Percentiles rank a stretch among this genome's conserved stretches.
Evolutionary conservation across 2,329 filamentous ascomycete species (phyloP).

Genomic region (Proliferodiscus dingleyae): DNA sequence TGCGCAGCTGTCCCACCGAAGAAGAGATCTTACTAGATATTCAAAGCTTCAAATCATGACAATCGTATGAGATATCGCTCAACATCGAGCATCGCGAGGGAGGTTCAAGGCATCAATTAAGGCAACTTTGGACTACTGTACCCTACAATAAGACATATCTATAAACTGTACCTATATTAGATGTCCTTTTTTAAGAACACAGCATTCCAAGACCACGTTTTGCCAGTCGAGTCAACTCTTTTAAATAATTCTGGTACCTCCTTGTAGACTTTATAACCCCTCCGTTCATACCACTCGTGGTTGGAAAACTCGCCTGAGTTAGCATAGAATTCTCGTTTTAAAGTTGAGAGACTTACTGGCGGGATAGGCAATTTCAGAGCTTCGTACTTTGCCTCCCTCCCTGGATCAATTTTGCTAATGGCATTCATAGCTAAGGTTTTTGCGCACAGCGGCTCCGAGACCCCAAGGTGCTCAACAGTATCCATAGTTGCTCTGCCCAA

Average conservation of each 20-base stretch:
- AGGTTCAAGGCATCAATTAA: no score
- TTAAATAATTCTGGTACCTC: slow-evolving; percentile 11
- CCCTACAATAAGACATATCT: no score
- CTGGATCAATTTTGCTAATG: slow-evolving; percentile 12
- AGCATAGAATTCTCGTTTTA: background rate
- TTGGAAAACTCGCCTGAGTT: slow-evolving; percentile 17
- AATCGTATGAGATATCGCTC: no score
- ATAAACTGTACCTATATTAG: background rate
- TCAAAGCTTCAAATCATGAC: no score
- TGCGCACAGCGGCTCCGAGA: slow-evolving; percentile 19
- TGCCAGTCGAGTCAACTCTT: slow-evolving; percentile 15
- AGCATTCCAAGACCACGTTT: slow-evolving; percentile 14
- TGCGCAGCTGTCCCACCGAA: slow-evolving; percentile 29
- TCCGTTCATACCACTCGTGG: slow-evolving; percentile 26
- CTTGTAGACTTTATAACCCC: slow-evolving; percentile 22
- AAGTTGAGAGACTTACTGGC: slow-evolving; percentile 4
- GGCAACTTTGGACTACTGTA: no score
- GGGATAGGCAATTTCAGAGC: slow-evolving; percentile 12
- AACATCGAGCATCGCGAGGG: no score
- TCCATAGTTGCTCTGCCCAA: slow-evolving; percentile 24
- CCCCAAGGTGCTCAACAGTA: slow-evolving; percentile 18
- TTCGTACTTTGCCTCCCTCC: slow-evolving; percentile 12
- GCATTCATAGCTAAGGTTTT: slow-evolving; percentile 19
- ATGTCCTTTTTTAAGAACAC: slow-evolving; percentile 23
- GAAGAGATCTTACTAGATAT: slow-evolving; percentile 39